Evolutionary conservation across 495 filamentous ascomycete species (phyloP), one percentile per base, ranked within the genome.

Genomic region (Filosporella fistucella): DNA sequence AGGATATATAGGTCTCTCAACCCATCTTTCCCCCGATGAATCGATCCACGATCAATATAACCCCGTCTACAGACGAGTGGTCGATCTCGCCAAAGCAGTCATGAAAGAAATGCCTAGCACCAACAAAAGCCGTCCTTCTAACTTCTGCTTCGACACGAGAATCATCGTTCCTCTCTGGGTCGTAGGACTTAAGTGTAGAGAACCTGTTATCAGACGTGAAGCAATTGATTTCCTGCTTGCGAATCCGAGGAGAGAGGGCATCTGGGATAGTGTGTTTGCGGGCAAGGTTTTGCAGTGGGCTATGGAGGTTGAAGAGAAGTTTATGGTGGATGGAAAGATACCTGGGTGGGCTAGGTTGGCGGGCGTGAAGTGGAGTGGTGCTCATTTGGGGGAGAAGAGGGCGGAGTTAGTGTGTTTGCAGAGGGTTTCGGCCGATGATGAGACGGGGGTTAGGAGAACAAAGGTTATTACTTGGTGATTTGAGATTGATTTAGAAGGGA

Each of bases 211-310:
- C 30, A 61, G 71, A 11, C 62, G 70, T 1, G 57, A 60, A 44
- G 72, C 71, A 8, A 60, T 74, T 18, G 24, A 38, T 16, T 37
- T 72, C 2, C 56, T 76, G 12, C 55, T 60, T n/a, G 35, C 57
- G 0, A 46, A 56, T 13, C 61, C 60, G 1, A 55, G 68, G 13
- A 66, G 69, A 52, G 73, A 77, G 56, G 72, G 71, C 1, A 55
- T 73, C 2, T 74, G 66, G 63, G 65, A 74, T 46, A 46, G 49
- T 45, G 42, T 45, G 9, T 42, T 52, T 32, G 33, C 37, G 5
- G 49, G 49, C 4, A 45, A 42, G 20, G 42, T 52, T 6, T 20
- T 40, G 13, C 23, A 39, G 23, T 52, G 49, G 49, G 49, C 21
- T 18, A 45, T 45, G 49, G 33, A 39, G 24, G 35, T 52, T 40